Percentiles rank a stretch among this genome's conserved stretches.
These are phyloP conservation scores for Gracilariopsis chorda DNA, from an alignment of 23 red algal genomes.

Conservation along the genomic window DNA sequence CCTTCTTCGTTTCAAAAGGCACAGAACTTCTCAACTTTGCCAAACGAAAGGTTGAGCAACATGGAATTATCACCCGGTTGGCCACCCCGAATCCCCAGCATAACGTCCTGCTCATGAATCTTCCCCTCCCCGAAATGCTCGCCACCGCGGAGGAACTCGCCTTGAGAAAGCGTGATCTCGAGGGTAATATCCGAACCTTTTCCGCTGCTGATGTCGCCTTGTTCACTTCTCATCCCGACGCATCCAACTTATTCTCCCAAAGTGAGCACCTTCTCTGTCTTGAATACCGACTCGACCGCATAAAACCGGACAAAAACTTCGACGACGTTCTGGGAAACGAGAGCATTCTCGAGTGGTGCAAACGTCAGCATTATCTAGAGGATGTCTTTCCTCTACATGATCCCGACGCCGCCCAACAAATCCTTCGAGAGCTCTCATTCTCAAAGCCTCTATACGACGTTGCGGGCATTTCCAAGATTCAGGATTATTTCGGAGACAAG, in stretches of 20 bases:
- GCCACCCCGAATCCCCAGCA: background rate
- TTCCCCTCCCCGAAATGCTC: slow-evolving; percentile 46
- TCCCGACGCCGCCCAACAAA: slow-evolving; percentile 12
- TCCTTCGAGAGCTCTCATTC: slow-evolving; percentile 41
- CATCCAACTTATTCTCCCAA: slow-evolving; percentile 36
- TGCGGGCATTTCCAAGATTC: slow-evolving; percentile 56
- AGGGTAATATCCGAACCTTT: slow-evolving; percentile 63
- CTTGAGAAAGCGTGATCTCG: slow-evolving; percentile 65
- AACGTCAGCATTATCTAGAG: slow-evolving; percentile 72
- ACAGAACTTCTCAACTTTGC: slow-evolving; percentile 55
- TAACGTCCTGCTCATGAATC: slow-evolving; percentile 65
- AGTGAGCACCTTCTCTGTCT: slow-evolving; percentile 67
- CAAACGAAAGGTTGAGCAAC: slow-evolving; percentile 42
- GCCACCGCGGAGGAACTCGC: slow-evolving; percentile 60
- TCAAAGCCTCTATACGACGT: slow-evolving; percentile 39
- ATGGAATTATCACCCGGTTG: background rate
- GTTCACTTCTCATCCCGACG: slow-evolving; percentile 5
- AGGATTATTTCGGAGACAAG: slow-evolving; percentile 87
- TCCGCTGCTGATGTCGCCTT: slow-evolving; percentile 13
- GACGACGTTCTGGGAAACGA: slow-evolving; percentile 75
- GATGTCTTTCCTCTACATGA: slow-evolving; percentile 88
- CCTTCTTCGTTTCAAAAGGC: slow-evolving; percentile 54
- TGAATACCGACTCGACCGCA: slow-evolving; percentile 63
- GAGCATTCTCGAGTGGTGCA: slow-evolving; percentile 81
- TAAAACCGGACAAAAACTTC: slow-evolving; percentile 57